Evolutionary conservation across 2,329 filamentous ascomycete species (phyloP).

Genomic region (Trichoderma breve): DNA sequence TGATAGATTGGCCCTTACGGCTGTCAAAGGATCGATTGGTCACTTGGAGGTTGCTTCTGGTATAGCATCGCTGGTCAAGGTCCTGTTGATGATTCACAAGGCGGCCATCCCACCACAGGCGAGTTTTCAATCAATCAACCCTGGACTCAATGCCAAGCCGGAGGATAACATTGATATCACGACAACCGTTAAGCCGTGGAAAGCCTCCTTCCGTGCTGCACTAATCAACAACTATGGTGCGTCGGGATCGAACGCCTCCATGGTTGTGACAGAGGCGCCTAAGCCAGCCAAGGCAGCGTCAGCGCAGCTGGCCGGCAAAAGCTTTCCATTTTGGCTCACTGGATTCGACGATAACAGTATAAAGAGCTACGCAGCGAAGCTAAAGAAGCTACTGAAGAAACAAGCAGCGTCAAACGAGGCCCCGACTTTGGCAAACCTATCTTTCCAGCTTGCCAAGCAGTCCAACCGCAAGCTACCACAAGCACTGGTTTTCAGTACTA

Average conservation of each 20-base stretch:
- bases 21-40: constrained; percentile 30
- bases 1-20: constrained; percentile 22
- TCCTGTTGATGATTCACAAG: constrained; percentile 41
- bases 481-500: background rate
- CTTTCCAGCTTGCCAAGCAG: background rate
- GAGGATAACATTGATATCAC: constrained; percentile 24
- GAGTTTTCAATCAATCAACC: constrained; percentile 33
- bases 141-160: constrained; percentile 19
- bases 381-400: too few species aligned
- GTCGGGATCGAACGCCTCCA: constrained; percentile 29
- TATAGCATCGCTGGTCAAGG: constrained; percentile 48
- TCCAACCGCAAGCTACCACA: background rate
- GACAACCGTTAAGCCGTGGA: constrained; percentile 28
- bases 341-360: background rate
- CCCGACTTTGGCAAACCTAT: background rate
- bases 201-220: constrained; percentile 22
- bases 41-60: constrained; percentile 37
- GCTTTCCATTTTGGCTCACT: background rate
- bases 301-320: background rate
- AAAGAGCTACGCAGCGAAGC: background rate
- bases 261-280: constrained; percentile 15
- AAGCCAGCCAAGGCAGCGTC: constrained; percentile 24
- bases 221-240: constrained; percentile 40
- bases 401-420: too few species aligned
- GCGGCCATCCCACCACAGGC: constrained; percentile 34